Base-by-base conservation (phyloP, 805 yeast species). In the Starmerella kuoi region DNA sequence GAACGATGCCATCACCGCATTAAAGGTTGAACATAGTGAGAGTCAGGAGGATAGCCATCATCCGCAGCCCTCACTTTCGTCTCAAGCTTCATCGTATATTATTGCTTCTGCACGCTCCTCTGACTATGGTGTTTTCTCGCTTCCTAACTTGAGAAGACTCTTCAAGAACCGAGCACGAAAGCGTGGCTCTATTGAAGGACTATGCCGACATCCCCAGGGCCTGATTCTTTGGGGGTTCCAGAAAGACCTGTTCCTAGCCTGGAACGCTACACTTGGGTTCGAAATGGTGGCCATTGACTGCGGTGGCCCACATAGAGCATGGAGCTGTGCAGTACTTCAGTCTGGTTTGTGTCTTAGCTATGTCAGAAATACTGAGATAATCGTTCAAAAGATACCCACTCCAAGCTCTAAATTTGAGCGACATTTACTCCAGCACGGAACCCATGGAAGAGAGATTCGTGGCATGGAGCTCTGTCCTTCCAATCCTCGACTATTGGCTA, bases 371-470 rank as follows among this genome's bases (percentile, higher is more conserved):
- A 24, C 38, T 2, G 40, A 46, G 7, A 68, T 19, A 81, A 74
- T 33, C n/a, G 18, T 45, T 11, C 55, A 74, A 81, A 11, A 75
- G 76, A 57, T 70, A 12, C 14, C 17, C 2, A 18, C 32, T 4
- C 42, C 42, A 17, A 24, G 46, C 9, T 15, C 43, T 42, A 31
- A 46, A 44, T 51, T 49, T 37, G 23, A 30, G 21, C 23, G 20
- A 1, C 31, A 53, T 4, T 46, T 66, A 7, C 54, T 78, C 21
- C 64, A 64, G 27, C 62, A 68, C 8, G 95, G 96, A 0, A 69
- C 84, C 1, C 97, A 91, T 59, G 98, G 98, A 1, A 70, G 97
- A 48, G 98, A 91, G 59, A 73, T 88, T 5, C 68, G 98, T 51
- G 82, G 77, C 42, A 65, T 87, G 14, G 69, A 80, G 2, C 66